Evolutionary conservation across 352 stramenopile species (phyloP), one percentile per base, ranked within the genome.

Genomic region (Pythium aquatile): DNA sequence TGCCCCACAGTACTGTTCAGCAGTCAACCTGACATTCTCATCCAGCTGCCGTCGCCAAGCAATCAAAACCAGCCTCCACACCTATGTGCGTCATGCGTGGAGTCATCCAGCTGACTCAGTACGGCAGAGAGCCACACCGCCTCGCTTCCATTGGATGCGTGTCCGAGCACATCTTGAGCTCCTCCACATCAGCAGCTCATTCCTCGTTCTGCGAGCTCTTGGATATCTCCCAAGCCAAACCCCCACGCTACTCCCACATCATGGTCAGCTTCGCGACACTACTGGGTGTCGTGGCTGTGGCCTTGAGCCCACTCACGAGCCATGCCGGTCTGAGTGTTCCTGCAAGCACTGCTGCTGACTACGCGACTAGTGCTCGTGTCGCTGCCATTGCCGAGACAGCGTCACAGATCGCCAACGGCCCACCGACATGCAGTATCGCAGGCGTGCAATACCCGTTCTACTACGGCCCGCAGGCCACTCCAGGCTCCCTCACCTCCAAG

Each of bases 341-440:
- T 46, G 39, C 39, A n/a, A n/a, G 39, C 10, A 46, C 6, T 13
- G 17, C 6, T n/a, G 10, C 39, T 8, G 39, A 20, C 39, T 46
- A 46, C 39, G 5, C 39, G 39, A 46, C 39, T 13, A 46, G 39
- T 46, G 17, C 30, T 26, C 62, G 53, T 14, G 44, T n/a, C 10
- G 46, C 13, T 35, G 70, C 11, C 58, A 80, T 65, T 68, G 67
- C 46, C 1, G 61, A 67, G 28, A 67, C 61, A 11, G 58, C 68
- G 26, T 52, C 65, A 17, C 53, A 74, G 7, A 80, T 80, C 59
- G 55, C 58, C 16, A 77, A 80, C 60, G 65, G 66, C 30, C 35
- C 73, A 29, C 73, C 70, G 28, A 66, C 39, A 1, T 70, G 70
- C 46, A 63, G 67, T 1, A 53, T 80, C 70, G 35, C 53, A 60